Evolutionary conservation across 495 filamentous ascomycete species (phyloP).

Genomic region (Hypoxylon cercidicola): DNA sequence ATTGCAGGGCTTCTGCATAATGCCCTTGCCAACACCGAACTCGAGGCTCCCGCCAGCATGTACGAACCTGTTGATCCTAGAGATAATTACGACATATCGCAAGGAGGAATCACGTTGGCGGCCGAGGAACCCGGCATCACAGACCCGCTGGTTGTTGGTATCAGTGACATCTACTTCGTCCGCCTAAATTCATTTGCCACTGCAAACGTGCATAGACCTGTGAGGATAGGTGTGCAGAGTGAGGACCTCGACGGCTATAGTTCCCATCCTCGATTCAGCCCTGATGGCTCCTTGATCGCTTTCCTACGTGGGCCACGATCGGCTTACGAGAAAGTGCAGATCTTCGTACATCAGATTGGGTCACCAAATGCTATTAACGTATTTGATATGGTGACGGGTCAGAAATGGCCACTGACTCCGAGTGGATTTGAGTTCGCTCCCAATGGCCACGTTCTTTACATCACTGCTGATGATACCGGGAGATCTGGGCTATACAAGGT

Average conservation of each 20-base stretch:
- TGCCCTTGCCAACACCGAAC: slow-evolving; percentile 25
- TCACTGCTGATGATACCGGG: slow-evolving; percentile 39
- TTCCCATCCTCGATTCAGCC: slow-evolving; percentile 39
- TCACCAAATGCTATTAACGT: slow-evolving; percentile 34
- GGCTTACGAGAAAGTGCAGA: slow-evolving; percentile 5
- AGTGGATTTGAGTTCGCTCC: slow-evolving; percentile 34
- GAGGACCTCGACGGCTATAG: slow-evolving; percentile 7
- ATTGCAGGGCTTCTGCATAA: slow-evolving; percentile 33
- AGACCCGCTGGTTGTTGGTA: neutral
- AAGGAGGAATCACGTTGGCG: slow-evolving; percentile 39
- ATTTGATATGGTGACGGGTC: slow-evolving; percentile 31
- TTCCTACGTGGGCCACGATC: slow-evolving; percentile 25
- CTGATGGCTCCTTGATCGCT: slow-evolving; percentile 40
- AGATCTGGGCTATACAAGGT: slow-evolving; percentile 38
- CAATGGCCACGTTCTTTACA: slow-evolving; percentile 33
- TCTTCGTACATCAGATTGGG: slow-evolving; percentile 28
- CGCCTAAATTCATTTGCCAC: slow-evolving; percentile 38
- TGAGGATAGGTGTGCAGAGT: slow-evolving; percentile 22
- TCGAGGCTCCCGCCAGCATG: slow-evolving; percentile 27
- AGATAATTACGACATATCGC: slow-evolving; percentile 38
- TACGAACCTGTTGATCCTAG: slow-evolving; percentile 14
- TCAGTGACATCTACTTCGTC: slow-evolving; percentile 38
- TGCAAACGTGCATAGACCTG: slow-evolving; percentile 14
- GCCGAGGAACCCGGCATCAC: slow-evolving; percentile 3
- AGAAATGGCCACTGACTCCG: slow-evolving; percentile 30